These are phyloP conservation scores for Heliamphora exappendiculata DNA, from an alignment of 148 eudicot species.

Conservation along the genomic window DNA sequence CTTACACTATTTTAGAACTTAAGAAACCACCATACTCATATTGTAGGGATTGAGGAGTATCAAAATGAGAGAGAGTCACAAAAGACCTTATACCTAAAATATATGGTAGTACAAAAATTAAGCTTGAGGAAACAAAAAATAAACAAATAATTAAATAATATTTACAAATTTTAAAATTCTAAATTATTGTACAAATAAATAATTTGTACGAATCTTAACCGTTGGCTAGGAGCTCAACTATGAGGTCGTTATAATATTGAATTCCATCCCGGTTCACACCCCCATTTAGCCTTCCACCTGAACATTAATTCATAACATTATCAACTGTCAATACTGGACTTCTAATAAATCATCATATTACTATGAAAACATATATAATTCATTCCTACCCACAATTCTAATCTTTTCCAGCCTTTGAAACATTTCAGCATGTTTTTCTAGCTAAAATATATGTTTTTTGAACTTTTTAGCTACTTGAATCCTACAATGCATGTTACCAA, in stretches of 20 bases:
- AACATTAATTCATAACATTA: too few species aligned
- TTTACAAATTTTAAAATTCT: background rate
- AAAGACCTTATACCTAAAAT: slow-evolving; percentile 37
- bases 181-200: background rate
- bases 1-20: slow-evolving; percentile 36
- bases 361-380: background rate
- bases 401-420: too few species aligned
- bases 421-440: background rate
- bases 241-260: slow-evolving; percentile 9
- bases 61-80: slow-evolving; percentile 46
- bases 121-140: background rate
- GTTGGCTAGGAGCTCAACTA: background rate
- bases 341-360: too few species aligned
- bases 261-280: slow-evolving; percentile 11
- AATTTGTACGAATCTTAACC: background rate
- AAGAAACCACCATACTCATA: slow-evolving; percentile 47
- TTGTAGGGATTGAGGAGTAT: slow-evolving; percentile 39
- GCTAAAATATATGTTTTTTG: too few species aligned
- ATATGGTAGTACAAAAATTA: background rate
- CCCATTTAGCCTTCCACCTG: slow-evolving; percentile 11
- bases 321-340: too few species aligned
- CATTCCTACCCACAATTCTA: too few species aligned
- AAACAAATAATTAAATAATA: background rate
- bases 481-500: background rate
- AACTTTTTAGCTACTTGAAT: background rate